phyloP scores from a whole-genome alignment of 768 basidiomycete species.

The Macrocybe gigantea region DNA sequence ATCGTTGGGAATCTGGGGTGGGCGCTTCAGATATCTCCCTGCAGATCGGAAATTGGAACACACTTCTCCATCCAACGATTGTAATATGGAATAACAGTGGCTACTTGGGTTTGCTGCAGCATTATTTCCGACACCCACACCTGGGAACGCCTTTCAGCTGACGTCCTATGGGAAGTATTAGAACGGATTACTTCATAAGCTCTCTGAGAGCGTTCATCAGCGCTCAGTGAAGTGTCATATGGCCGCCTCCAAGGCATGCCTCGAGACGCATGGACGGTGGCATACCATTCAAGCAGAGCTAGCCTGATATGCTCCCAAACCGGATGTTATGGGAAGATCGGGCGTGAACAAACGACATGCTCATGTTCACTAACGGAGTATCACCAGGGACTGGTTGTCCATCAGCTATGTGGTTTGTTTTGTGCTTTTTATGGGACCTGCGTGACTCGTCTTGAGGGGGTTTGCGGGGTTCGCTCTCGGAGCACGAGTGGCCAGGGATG shows the following conservation, averaged over 20 bases:
- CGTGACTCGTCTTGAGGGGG: no score
- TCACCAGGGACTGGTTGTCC: conserved; percentile 1
- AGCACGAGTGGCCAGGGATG: no score
- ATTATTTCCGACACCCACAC: conserved; percentile 93
- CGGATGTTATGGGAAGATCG: conserved; percentile 44
- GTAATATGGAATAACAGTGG: conserved; percentile 92
- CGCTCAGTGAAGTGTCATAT: conserved; percentile 46
- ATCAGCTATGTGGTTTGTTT: background rate
- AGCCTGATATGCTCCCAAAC: conserved; percentile 33
- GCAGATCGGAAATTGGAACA: conserved; percentile 14
- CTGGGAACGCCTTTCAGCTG: conserved; percentile 26
- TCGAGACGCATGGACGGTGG: conserved; percentile 54
- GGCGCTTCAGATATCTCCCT: conserved; percentile 6
- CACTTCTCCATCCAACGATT: conserved; percentile 81
- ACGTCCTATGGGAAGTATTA: background rate
- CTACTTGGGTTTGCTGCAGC: conserved; percentile 95
- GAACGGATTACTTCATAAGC: conserved; percentile 73
- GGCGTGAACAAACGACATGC: conserved; percentile 25
- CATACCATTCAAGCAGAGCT: conserved; percentile 68
- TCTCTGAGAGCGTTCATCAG: conserved; percentile 67
- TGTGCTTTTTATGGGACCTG: no score
- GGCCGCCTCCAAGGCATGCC: conserved; percentile 93
- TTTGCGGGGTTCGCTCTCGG: no score
- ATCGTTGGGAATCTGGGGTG: conserved; percentile 73
- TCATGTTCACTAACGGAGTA: background rate